Conservation (phyloP, 208 protist genomes). For the Wallacemonas sp. region DNA sequence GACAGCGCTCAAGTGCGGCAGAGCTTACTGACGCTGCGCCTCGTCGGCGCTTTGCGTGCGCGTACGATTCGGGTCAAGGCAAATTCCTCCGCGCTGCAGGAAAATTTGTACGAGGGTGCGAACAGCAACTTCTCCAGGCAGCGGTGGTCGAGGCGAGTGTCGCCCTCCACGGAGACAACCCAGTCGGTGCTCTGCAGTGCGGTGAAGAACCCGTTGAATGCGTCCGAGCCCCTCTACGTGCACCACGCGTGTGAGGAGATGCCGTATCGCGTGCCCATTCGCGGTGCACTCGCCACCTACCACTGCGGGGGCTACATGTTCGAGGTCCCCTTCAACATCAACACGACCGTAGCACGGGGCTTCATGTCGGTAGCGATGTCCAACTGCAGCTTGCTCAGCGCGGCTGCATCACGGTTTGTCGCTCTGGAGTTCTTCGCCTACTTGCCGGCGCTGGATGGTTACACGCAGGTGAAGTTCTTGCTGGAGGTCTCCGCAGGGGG, state of each 20-base stretch:
- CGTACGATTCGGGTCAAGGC: slow-evolving; percentile 30
- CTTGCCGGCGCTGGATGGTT: slow-evolving; percentile 21
- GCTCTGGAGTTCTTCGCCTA: slow-evolving; percentile 32
- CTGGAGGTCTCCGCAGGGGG: slow-evolving; percentile 26
- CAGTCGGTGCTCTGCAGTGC: neutral
- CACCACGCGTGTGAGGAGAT: slow-evolving; percentile 12
- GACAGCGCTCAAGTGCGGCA: neutral
- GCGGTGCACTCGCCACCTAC: slow-evolving; percentile 15
- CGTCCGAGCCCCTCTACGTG: slow-evolving; percentile 14
- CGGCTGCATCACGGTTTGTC: slow-evolving; percentile 24
- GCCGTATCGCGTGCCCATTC: neutral
- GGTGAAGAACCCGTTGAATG: slow-evolving; percentile 12
- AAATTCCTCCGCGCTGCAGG: slow-evolving; percentile 16
- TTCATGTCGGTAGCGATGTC: slow-evolving; percentile 6
- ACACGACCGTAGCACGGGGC: neutral
- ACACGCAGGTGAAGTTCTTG: slow-evolving; percentile 20
- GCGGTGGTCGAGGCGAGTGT: neutral
- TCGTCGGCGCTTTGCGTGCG: slow-evolving; percentile 28
- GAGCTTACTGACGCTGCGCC: neutral
- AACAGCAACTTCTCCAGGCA: slow-evolving; percentile 6
- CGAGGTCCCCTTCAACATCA: slow-evolving; percentile 30
- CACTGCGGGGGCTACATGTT: slow-evolving; percentile 38
- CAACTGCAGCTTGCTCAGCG: slow-evolving; percentile 29
- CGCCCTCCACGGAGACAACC: neutral
- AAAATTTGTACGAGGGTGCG: slow-evolving; percentile 12